A percentile compares a stretch with the other conserved stretches of the same genome.
Conservation (phyloP, 495 filamentous ascomycete genomes). For the Durotheca rogersii region DNA sequence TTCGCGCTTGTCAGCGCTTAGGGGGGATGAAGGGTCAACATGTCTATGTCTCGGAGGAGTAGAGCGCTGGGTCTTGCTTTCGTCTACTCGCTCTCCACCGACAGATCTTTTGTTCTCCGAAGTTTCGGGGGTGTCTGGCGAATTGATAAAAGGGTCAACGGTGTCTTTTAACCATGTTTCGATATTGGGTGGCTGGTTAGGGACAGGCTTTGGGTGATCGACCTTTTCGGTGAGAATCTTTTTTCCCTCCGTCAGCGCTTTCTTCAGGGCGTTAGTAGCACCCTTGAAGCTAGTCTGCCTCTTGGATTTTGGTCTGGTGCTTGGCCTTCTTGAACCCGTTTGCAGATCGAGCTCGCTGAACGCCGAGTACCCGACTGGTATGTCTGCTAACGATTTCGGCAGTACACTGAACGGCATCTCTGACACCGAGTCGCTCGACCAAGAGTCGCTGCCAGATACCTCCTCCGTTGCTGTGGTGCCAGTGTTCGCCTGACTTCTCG, state of each 20-base stretch:
- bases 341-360: slow-evolving; percentile 57
- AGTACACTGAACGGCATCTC: slow-evolving; percentile 42
- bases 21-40: slow-evolving; percentile 3
- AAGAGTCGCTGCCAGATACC: slow-evolving; percentile 32
- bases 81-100: slow-evolving; percentile 31
- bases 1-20: slow-evolving; percentile 15
- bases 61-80: slow-evolving; percentile 21
- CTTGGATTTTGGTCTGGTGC: slow-evolving; percentile 44
- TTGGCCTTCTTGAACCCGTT: slow-evolving; percentile 45
- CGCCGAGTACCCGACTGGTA: slow-evolving; percentile 58
- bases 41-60: slow-evolving; percentile 18
- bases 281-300: slow-evolving; percentile 50
- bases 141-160: slow-evolving; percentile 69
- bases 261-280: slow-evolving; percentile 56
- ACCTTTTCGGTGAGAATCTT: slow-evolving; percentile 55
- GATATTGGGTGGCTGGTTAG: slow-evolving; percentile 59
- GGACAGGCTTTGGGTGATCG: slow-evolving; percentile 49
- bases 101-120: slow-evolving; percentile 18
- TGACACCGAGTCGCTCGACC: slow-evolving; percentile 34
- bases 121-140: slow-evolving; percentile 42
- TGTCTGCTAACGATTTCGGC: slow-evolving; percentile 53
- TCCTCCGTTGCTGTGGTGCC: slow-evolving; percentile 24
- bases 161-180: slow-evolving; percentile 76
- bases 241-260: slow-evolving; percentile 54
- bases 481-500: slow-evolving; percentile 24